Conservation (phyloP, 2,329 filamentous ascomycete species). For the Fusarium begoniae region DNA sequence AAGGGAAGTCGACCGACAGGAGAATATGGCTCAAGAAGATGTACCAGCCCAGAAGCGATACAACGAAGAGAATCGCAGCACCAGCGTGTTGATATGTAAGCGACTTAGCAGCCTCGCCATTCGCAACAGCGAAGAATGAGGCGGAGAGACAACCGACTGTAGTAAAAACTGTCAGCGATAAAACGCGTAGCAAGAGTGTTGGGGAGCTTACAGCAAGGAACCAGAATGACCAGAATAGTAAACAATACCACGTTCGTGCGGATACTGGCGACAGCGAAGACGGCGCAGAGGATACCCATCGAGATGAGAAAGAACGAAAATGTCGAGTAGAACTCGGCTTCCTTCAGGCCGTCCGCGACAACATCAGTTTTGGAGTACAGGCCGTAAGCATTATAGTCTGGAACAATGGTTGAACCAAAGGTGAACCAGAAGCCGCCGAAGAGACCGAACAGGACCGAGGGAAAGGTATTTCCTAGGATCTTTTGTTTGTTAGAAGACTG, state of each 20-base stretch:
- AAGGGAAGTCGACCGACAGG: background rate
- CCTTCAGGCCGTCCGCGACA: background rate
- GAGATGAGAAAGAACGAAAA: background rate
- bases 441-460: background rate
- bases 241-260: background rate
- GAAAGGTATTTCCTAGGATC: background rate
- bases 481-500: background rate
- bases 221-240: background rate
- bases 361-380: background rate
- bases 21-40: background rate
- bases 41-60: background rate
- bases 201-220: background rate
- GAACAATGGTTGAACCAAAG: background rate
- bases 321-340: background rate
- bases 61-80: background rate
- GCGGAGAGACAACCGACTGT: background rate
- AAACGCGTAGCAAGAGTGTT: rapidly evolving
- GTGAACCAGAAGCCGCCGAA: background rate
- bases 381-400: background rate
- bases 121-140: background rate
- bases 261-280: background rate
- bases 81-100: background rate
- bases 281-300: background rate
- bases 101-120: background rate
- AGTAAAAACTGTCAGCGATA: background rate